A percentile compares a stretch with the other conserved stretches of the same genome.
Conservation (phyloP, 768 basidiomycete genomes). For the Calocera cornea region DNA sequence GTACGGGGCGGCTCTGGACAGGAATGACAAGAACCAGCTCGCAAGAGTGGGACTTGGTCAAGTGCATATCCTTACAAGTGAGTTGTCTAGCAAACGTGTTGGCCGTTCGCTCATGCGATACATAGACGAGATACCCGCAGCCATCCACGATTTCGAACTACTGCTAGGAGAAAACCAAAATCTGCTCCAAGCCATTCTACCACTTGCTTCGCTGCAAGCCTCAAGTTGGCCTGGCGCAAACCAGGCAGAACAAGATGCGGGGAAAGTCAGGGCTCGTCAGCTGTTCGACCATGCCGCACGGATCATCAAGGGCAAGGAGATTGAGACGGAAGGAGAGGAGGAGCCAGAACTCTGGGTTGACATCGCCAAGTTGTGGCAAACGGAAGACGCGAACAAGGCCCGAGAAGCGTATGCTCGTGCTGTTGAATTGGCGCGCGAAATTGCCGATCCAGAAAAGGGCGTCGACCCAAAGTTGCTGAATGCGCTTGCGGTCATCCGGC, state of each 20-base stretch:
- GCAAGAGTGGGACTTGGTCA: slow-evolving; percentile 79
- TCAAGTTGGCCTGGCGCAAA: slow-evolving; percentile 69
- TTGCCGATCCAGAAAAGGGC: slow-evolving; percentile 24
- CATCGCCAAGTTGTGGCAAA: slow-evolving; percentile 79
- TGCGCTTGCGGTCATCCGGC: slow-evolving; percentile 63
- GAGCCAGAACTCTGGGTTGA: slow-evolving; percentile 87
- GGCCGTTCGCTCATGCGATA: background rate
- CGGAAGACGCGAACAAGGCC: slow-evolving; percentile 60
- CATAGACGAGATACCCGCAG: slow-evolving; percentile 66
- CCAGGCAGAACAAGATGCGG: slow-evolving; percentile 53
- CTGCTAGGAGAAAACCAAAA: slow-evolving; percentile 50
- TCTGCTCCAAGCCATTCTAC: slow-evolving; percentile 72
- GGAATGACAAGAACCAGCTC: slow-evolving; percentile 58
- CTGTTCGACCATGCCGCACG: slow-evolving; percentile 65
- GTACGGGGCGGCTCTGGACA: slow-evolving; percentile 52
- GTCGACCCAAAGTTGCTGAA: slow-evolving; percentile 59
- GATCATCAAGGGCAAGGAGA: slow-evolving; percentile 34
- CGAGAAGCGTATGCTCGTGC: slow-evolving; percentile 63
- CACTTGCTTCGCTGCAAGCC: slow-evolving; percentile 81
- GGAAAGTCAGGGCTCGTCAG: slow-evolving; percentile 61
- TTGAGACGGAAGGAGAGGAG: background rate
- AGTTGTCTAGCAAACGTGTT: slow-evolving; percentile 10
- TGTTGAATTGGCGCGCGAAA: slow-evolving; percentile 43
- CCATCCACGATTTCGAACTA: slow-evolving; percentile 72
- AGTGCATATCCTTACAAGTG: slow-evolving; percentile 72